These are phyloP conservation scores for Lagenidium giganteum DNA, from an alignment of 352 stramenopile species.

Conservation along the genomic window DNA sequence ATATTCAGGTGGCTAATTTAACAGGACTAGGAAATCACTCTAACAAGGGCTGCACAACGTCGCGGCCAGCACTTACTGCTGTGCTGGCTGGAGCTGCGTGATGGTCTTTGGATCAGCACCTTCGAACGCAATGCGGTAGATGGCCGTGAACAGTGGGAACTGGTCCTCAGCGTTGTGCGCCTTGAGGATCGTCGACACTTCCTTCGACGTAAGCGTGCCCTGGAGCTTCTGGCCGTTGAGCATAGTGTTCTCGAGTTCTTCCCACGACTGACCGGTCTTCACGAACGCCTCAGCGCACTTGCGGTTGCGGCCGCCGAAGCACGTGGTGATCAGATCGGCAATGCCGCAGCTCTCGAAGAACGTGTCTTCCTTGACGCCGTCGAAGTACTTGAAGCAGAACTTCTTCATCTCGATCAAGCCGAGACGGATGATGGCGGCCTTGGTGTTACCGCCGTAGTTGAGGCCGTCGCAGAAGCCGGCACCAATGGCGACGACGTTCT, in stretches of 20 bases:
- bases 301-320: conserved; percentile 96
- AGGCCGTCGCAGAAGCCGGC: conserved; percentile 97
- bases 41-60: too few species aligned
- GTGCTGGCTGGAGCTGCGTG: conserved; percentile 35
- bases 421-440: conserved; percentile 95
- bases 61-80: too few species aligned
- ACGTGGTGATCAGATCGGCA: conserved; percentile 98
- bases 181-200: conserved; percentile 92
- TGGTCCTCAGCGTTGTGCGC: conserved; percentile 67
- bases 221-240: conserved; percentile 98
- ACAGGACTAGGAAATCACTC: too few species aligned
- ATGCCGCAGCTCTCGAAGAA: conserved; percentile 97
- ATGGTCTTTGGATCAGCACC: conserved; percentile 82
- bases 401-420: conserved; percentile 95
- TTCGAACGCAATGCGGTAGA: conserved; percentile 94
- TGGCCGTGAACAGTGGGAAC: conserved; percentile 90
- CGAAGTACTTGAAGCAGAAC: conserved; percentile 92
- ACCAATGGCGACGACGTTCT: conserved; percentile 97
- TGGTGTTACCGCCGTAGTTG: conserved; percentile 95
- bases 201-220: conserved; percentile 91
- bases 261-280: conserved; percentile 69
- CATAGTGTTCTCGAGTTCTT: conserved; percentile 91
- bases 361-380: conserved; percentile 89
- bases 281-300: conserved; percentile 95
- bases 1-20: too few species aligned